Base-by-base conservation (phyloP, 768 basidiomycete species). In the Infundibulicybe gibba region DNA sequence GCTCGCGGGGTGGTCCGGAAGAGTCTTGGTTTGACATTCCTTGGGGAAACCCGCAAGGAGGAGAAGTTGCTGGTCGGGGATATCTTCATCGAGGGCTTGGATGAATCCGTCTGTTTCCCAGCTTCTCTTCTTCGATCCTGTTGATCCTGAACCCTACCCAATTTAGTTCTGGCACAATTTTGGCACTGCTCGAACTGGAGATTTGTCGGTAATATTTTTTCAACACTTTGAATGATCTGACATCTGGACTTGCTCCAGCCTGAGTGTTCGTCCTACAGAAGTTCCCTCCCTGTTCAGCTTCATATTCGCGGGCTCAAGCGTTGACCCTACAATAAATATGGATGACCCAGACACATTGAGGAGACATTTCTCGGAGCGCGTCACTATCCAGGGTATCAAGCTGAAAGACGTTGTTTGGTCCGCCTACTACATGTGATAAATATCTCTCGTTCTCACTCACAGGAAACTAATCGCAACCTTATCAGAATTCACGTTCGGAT, bases 401-500 rank as follows among this genome's bases (percentile, higher is more conserved):
- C 8, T 25, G 25, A 8, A 8, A 25, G 25, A 25, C 3, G 25
- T 25, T 25, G 25, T 25, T 8, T 25, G 25, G 25, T 25, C 25
- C 25, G 25, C 4, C 8, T 25, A 25, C 8, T 25, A 25, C 25
- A 25, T 25, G 25, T 25, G 25, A 25, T 25, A 25, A 25, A 25
- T n/a, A n/a, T 25, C 8, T 8, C 25, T 8, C 25, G 4, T 3
- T 8, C 25, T 25, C 8, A 25, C 25, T 3, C 25, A 25, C 25
- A 25, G 25, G 25, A 25, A 25, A 8, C 4, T 25, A 25, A 25
- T 25, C 25, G 25, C 25, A 8, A 8, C 25, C 3, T 25, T 25
- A 25, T 25, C 10, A 38, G 77, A 25, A 67, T 75, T 1, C 76
- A 76, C 53, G 67, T 78, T 20, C 65, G 78, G 10, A 74, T 77